Base-by-base conservation (phyloP, 768 basidiomycete species). In the Kockovaella imperatae region DNA sequence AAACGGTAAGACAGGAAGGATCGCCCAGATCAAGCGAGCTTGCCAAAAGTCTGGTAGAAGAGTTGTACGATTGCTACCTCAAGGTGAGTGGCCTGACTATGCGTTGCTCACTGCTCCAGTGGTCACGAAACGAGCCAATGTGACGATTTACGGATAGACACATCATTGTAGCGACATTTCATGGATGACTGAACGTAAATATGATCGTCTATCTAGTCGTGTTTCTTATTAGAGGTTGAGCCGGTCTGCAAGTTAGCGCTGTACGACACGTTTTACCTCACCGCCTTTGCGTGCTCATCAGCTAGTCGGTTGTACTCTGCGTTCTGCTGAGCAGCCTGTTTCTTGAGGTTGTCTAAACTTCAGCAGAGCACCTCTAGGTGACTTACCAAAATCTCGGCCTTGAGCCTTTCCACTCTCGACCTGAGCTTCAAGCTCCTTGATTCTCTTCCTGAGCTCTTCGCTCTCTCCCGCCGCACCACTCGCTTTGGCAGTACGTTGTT, bases 241-340 rank as follows among this genome's bases (percentile, higher is more conserved):
- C 84, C 85, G 0, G 83, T 83, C 67, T 68, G 38, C 13, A 20
- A 14, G 26, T 39, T 7, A 50, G 35, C 45, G n/a, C n/a, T n/a
- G 26, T 3, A 10, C 29, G 25, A 36, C 8, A 26, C 13, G 14
- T 40, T 24, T n/a, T 6, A 55, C n/a, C 67, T 56, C 45, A 68
- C 67, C 41, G 79, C 76, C 49, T 80, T 75, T 67, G 86, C 87
- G 72, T 81, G 80, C 70, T 82, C 79, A 3, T 80, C 83, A 1
- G 86, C 83, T 45, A 91, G 79, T 45, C 87, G 77, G 73, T 88
- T 83, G 60, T 85, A 90, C 64, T 89, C 86, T 20, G 75, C 76
- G 3, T 80, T 82, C 55, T 89, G 86, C 58, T 85, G 83, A 0
- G 75, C 68, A 0, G 86, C 83, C 69, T 90, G 87, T 71, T 82